Evolutionary conservation across 202 grass and related monocot genomes (phyloP), one percentile per base, ranked within the genome.

Genomic region (Alloteropsis angusta): DNA sequence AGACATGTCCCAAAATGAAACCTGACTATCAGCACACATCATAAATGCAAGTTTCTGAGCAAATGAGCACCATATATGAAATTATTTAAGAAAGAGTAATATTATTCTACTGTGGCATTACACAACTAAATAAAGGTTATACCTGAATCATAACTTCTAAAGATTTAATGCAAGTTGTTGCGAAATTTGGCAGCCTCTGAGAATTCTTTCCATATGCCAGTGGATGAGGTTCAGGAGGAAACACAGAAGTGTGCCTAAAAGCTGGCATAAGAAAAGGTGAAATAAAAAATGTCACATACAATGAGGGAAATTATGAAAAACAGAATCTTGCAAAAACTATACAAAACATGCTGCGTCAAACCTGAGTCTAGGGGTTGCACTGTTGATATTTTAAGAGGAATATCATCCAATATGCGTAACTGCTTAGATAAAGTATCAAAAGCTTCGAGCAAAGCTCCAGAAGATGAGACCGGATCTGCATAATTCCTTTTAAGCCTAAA

Each of bases 71-170:
- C 11, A 78, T 21, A 59, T 71, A 75, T 6, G 22, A 76, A 84
- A 72, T 6, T 68, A 68, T 26, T 7, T 77, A 77, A 82, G 22
- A 43, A 71, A 75, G 63, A 5, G 22, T 45, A 55, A 23, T 53
- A 56, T 68, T 32, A 68, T 43, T 18, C 14, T 11, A 72, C 49
- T 75, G 26, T 65, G 36, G 26, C 62, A 39, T 6, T 58, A 25
- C 35, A 74, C 15, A 65, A 73, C 23, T 65, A 37, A 80, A 68
- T 2, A 62, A 65, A 19, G 7, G 15, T 57, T 56, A 64, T 89
- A 98, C 96, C 96, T 95, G 90, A 86, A 99, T 93, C 89, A 99
- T 88, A 53, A 91, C 90, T 76, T 96, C 84, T 35, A 93, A 74
- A 58, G 96, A 89, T 70, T 4, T 84, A 63, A 99, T 72, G 77